Evolutionary conservation across 1,139 yeast species (phyloP).

Genomic region (Sugiyamaella paludigena): DNA sequence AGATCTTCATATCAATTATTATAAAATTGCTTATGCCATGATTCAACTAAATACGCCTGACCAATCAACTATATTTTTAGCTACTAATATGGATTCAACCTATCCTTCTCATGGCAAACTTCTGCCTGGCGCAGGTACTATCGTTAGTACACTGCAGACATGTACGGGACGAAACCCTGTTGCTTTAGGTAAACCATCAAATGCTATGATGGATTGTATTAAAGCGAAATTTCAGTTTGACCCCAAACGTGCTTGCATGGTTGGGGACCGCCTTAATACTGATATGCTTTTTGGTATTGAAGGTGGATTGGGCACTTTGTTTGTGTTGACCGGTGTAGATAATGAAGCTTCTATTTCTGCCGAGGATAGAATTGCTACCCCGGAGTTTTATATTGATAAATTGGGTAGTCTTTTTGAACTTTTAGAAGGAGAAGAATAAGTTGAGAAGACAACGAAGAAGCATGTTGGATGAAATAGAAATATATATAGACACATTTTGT

Average conservation of each 20-base stretch:
- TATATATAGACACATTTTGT: background rate
- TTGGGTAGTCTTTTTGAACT: conserved; percentile 62
- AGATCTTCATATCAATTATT: conserved; percentile 71
- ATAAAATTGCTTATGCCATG: conserved; percentile 76
- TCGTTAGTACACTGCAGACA: conserved; percentile 73
- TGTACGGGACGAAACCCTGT: conserved; percentile 74
- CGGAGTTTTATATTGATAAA: conserved; percentile 67
- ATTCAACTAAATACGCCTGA: conserved; percentile 70
- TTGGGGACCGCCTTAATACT: conserved; percentile 93
- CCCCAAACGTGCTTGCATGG: conserved; percentile 74
- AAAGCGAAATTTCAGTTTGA: conserved; percentile 62
- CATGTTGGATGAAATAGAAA: background rate
- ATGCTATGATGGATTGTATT: conserved; percentile 87
- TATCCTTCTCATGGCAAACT: conserved; percentile 84
- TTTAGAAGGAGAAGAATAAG: background rate
- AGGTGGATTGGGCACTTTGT: conserved; percentile 78
- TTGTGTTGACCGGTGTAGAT: conserved; percentile 90
- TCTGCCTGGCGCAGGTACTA: conserved; percentile 93
- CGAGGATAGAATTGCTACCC: conserved; percentile 47
- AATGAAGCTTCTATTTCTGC: conserved; percentile 58
- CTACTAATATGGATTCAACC: conserved; percentile 95
- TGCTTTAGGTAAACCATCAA: conserved; percentile 90
- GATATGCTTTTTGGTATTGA: conserved; percentile 89
- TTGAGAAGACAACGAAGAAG: no score
- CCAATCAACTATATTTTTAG: conserved; percentile 61